These are phyloP conservation scores for Trichoderma atrobrunneum DNA, from an alignment of 2,329 filamentous ascomycete species.

Conservation along the genomic window DNA sequence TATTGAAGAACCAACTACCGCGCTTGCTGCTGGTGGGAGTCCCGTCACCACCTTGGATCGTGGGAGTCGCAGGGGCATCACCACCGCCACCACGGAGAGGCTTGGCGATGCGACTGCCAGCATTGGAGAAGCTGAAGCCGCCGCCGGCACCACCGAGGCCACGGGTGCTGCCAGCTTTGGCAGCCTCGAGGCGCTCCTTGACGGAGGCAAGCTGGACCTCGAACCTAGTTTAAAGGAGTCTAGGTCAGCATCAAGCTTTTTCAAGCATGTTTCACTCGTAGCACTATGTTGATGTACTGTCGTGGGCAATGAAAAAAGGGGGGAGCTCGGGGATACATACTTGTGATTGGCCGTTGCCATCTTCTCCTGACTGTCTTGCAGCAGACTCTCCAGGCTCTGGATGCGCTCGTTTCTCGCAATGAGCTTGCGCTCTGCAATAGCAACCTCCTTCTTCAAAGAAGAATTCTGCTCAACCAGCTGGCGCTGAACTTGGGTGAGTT, in stretches of 20 bases:
- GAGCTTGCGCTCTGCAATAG: constrained; percentile 95
- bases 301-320: background rate
- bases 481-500: constrained; percentile 93
- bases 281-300: constrained; percentile 29
- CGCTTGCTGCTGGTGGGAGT: constrained; percentile 59
- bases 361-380: constrained; percentile 98
- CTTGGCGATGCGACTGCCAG: constrained; percentile 67
- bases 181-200: constrained; percentile 94
- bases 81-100: constrained; percentile 61
- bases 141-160: constrained; percentile 67
- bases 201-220: constrained; percentile 95
- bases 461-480: constrained; percentile 98
- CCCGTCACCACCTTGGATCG: constrained; percentile 58
- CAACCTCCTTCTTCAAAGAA: constrained; percentile 96
- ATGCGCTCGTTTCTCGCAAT: constrained; percentile 97
- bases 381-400: constrained; percentile 82
- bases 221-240: constrained; percentile 60
- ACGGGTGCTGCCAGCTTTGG: constrained; percentile 86
- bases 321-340: constrained; percentile 52
- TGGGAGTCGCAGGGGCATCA: constrained; percentile 48
- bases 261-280: background rate
- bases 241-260: constrained; percentile 15
- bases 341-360: constrained; percentile 95
- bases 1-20: constrained; percentile 73
- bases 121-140: constrained; percentile 68